Evolutionary conservation across 352 stramenopile genomes (phyloP).

Genomic region (Aphanomyces astaci): DNA sequence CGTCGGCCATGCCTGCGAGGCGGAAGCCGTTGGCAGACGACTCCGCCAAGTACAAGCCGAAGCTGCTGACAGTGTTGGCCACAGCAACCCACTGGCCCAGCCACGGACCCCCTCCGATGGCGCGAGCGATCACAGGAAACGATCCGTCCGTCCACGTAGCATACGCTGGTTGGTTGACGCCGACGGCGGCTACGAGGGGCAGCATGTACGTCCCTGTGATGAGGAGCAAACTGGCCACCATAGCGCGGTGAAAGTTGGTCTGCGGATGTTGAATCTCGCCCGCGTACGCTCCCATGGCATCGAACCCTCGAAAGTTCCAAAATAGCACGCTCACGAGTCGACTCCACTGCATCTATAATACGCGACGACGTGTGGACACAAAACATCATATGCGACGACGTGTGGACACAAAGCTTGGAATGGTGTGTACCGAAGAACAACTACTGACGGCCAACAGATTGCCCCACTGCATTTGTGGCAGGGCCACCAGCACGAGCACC

Average conservation of each 20-base stretch:
- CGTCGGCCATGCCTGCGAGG: slow-evolving; percentile 79
- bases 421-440: too few species aligned
- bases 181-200: slow-evolving; percentile 83
- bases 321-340: slow-evolving; percentile 92
- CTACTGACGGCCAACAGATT: slow-evolving; percentile 65
- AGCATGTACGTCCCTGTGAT: slow-evolving; percentile 85
- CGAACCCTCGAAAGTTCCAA: slow-evolving; percentile 96
- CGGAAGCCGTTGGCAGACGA: slow-evolving; percentile 91
- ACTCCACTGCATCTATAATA: slow-evolving; percentile 59
- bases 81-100: slow-evolving; percentile 87
- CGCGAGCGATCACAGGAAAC: slow-evolving; percentile 78
- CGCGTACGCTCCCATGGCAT: slow-evolving; percentile 87
- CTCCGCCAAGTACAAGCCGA: slow-evolving; percentile 93
- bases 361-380: slow-evolving; percentile 23
- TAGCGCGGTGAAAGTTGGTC: slow-evolving; percentile 77
- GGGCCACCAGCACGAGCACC: slow-evolving; percentile 59
- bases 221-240: slow-evolving; percentile 77
- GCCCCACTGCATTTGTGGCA: slow-evolving; percentile 44
- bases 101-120: slow-evolving; percentile 74
- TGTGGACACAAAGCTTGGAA: too few species aligned
- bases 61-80: slow-evolving; percentile 83
- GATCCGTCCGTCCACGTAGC: slow-evolving; percentile 87
- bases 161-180: slow-evolving; percentile 74
- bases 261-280: slow-evolving; percentile 84
- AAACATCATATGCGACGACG: too few species aligned